These are phyloP conservation scores for Nakazawaea wickerhamii DNA, from an alignment of 805 yeast genomes.

Conservation along the genomic window DNA sequence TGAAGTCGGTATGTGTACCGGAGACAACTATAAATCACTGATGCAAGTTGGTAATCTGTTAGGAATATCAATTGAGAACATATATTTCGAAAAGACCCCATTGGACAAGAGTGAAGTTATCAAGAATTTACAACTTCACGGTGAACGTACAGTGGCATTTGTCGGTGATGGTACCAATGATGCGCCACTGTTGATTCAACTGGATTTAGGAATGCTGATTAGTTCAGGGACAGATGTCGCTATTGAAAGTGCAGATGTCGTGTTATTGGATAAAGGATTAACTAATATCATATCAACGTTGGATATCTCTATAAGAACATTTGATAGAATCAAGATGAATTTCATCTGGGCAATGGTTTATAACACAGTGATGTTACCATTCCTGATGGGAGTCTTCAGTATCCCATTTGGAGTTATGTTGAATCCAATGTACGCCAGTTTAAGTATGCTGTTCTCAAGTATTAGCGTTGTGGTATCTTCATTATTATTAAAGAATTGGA, in stretches of 20 bases:
- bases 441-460: conserved; percentile 91
- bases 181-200: conserved; percentile 89
- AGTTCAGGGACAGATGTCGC: conserved; percentile 95
- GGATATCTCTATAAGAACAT: conserved; percentile 66
- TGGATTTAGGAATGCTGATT: conserved; percentile 87
- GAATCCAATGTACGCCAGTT: conserved; percentile 86
- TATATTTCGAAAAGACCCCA: conserved; percentile 76
- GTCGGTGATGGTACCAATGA: conserved; percentile 98
- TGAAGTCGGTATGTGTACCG: conserved; percentile 82
- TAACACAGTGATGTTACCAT: conserved; percentile 80
- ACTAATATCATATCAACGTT: conserved; percentile 39
- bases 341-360: conserved; percentile 85
- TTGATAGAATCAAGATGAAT: conserved; percentile 70
- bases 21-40: conserved; percentile 70
- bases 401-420: conserved; percentile 69
- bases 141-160: conserved; percentile 59
- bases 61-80: conserved; percentile 58
- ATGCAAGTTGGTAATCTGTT: conserved; percentile 55
- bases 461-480: conserved; percentile 84
- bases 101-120: conserved; percentile 69
- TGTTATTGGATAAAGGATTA: conserved; percentile 39
- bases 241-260: conserved; percentile 93
- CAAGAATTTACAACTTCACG: conserved; percentile 40
- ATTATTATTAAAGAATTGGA: conserved; percentile 65
- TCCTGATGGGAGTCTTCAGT: conserved; percentile 88